phyloP scores from a whole-genome alignment of 495 filamentous ascomycete genomes.

The Neohortaea acidophila region DNA sequence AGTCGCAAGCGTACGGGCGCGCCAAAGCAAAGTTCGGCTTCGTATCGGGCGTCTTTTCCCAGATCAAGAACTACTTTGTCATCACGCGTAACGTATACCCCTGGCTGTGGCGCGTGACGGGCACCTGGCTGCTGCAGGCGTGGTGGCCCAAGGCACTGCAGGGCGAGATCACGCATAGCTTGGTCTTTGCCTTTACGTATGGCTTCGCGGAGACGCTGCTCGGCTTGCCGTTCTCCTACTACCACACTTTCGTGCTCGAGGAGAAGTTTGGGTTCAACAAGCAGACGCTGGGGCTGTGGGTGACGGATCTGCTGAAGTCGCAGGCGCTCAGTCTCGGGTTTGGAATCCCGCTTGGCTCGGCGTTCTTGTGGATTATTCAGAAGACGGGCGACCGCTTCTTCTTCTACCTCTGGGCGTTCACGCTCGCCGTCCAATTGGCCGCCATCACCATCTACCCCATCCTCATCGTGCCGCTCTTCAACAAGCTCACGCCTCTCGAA shows the following conservation, averaged over 20 bases:
- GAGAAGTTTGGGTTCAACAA: slow-evolving; percentile 99
- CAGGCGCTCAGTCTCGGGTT: slow-evolving; percentile 67
- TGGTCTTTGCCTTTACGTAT: slow-evolving; percentile 82
- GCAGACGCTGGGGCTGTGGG: slow-evolving; percentile 75
- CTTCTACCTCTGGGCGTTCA: slow-evolving; percentile 93
- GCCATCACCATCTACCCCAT: slow-evolving; percentile 95
- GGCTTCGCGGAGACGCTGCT: slow-evolving; percentile 62
- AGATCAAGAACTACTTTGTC: slow-evolving; percentile 70
- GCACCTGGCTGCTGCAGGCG: slow-evolving; percentile 54
- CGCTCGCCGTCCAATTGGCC: slow-evolving; percentile 71
- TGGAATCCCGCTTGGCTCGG: slow-evolving; percentile 72
- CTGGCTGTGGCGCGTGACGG: slow-evolving; percentile 73
- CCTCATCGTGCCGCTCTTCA: slow-evolving; percentile 87
- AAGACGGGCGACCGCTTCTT: slow-evolving; percentile 86
- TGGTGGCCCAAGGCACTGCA: slow-evolving; percentile 54
- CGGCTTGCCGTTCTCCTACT: slow-evolving; percentile 68
- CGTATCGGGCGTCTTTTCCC: slow-evolving; percentile 63
- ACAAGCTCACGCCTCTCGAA: slow-evolving; percentile 87
- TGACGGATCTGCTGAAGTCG: slow-evolving; percentile 83
- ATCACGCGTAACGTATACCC: slow-evolving; percentile 84
- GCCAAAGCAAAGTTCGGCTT: slow-evolving; percentile 85
- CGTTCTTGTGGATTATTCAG: slow-evolving; percentile 80
- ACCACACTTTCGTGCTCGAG: slow-evolving; percentile 87
- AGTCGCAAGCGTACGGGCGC: slow-evolving; percentile 87
- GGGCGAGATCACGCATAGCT: slow-evolving; percentile 85